Percentiles rank a stretch among this genome's conserved stretches.
These are phyloP conservation scores for Phlebiopsis flavidoalba DNA, from an alignment of 768 basidiomycete genomes.

Conservation along the genomic window DNA sequence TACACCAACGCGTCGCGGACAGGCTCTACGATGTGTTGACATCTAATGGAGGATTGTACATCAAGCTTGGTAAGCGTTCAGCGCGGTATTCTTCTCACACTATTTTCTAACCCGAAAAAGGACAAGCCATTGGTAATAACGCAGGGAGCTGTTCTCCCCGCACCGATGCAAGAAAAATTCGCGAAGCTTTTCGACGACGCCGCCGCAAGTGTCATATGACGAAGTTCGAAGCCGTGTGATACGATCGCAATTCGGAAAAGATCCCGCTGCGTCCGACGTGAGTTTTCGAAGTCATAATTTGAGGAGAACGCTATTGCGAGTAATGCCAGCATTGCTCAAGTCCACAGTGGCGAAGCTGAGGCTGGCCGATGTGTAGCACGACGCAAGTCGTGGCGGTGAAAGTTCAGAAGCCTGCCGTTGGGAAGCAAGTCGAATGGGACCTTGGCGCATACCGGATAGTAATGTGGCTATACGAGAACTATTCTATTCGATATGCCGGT, in stretches of 20 bases:
- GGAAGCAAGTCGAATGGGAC: slow-evolving; percentile 84
- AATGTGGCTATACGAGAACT: slow-evolving; percentile 76
- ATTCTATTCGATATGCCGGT: slow-evolving; percentile 84
- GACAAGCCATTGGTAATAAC: slow-evolving; percentile 81
- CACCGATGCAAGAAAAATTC: slow-evolving; percentile 79
- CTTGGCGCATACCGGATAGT: slow-evolving; percentile 62
- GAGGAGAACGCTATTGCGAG: slow-evolving; percentile 75
- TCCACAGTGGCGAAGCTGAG: slow-evolving; percentile 72
- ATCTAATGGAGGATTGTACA: slow-evolving; percentile 80
- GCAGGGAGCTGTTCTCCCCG: slow-evolving; percentile 80
- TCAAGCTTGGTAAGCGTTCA: slow-evolving; percentile 65
- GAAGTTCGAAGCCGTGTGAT: slow-evolving; percentile 69
- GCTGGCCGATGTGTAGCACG: slow-evolving; percentile 23
- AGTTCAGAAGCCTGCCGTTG: slow-evolving; percentile 85
- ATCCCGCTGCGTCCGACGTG: slow-evolving; percentile 63
- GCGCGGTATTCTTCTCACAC: not conserved
- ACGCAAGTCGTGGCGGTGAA: slow-evolving; percentile 86
- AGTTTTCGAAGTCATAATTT: slow-evolving; percentile 74
- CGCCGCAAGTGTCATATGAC: slow-evolving; percentile 73
- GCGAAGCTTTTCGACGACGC: slow-evolving; percentile 84
- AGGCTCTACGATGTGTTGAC: slow-evolving; percentile 73
- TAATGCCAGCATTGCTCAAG: slow-evolving; percentile 91
- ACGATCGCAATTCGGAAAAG: slow-evolving; percentile 58
- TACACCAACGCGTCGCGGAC: slow-evolving; percentile 83
- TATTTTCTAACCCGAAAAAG: slow-evolving; percentile 22